Evolutionary conservation across 495 filamentous ascomycete genomes (phyloP).

Genomic region (Xanthoparmelia taractica): DNA sequence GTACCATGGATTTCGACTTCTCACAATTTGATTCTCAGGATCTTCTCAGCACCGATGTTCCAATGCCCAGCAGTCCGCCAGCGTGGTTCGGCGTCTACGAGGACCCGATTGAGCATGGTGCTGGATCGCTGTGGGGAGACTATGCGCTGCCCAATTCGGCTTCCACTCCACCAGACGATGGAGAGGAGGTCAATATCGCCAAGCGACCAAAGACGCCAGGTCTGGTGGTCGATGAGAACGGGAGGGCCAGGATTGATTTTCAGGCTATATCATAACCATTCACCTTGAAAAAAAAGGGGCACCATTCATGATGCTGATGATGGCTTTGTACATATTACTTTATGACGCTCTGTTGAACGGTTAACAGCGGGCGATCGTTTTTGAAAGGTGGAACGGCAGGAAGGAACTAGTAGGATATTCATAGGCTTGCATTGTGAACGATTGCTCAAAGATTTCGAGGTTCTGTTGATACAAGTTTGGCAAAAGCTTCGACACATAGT

Average conservation of each 20-base stretch:
- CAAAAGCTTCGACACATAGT: neutral
- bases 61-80: constrained; percentile 51
- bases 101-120: constrained; percentile 26
- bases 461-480: neutral
- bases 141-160: constrained; percentile 14
- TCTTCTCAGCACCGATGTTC: constrained; percentile 42
- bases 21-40: constrained; percentile 33
- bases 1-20: constrained; percentile 26
- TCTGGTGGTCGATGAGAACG: constrained; percentile 6
- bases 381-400: neutral
- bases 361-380: neutral
- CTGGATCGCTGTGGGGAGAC: constrained; percentile 19
- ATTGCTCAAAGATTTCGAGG: neutral
- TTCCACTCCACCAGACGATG: constrained; percentile 15
- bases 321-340: constrained; percentile 5
- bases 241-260: constrained; percentile 8
- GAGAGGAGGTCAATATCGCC: neutral
- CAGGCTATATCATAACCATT: neutral
- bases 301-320: neutral
- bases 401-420: neutral
- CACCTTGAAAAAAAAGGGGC: neutral
- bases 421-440: neutral
- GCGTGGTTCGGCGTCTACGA: constrained; percentile 33
- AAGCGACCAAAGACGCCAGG: constrained; percentile 5
- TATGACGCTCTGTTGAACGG: neutral